Base-by-base conservation (phyloP, 2,329 filamentous ascomycete species). In the Nemania diffusa region DNA sequence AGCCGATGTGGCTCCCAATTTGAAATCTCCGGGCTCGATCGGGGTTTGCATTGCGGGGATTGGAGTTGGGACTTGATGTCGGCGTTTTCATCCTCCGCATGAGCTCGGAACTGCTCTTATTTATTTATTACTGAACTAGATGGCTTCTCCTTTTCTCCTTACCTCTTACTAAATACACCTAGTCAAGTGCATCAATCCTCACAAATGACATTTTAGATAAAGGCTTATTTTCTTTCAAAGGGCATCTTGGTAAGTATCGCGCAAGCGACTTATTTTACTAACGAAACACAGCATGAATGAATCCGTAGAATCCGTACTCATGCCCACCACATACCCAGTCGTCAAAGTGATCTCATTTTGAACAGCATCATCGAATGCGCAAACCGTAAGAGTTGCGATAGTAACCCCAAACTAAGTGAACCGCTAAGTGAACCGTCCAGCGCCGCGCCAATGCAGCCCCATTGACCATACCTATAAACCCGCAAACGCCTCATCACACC, bases 1-100 rank as follows among this genome's bases (percentile, higher is more conserved):
- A 40, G 37, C 11, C 15, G 27, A 53, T n/a, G 26, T 32, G 27
- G 24, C 20, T 26, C 24, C 5, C 53, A n/a, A 34, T 37, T 50
- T n/a, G 7, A 50, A 65, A 69, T n/a, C 63, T 66, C 66, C 66
- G 63, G 50, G 37, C n/a, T 53, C 15, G 40, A 29, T 59, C 66
- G 66, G 66, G 7, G 55, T 63, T 66, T 52, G 52, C 27, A 24
- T 3, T 59, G 50, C 11, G 56, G 56, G 17, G 53, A 37, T 50
- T 67, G 48, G 59, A 37, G 13, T 60, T 27, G 57, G 11, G 57
- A 24, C 40, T 58, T 52, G 46, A 57, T 29, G 8, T 52, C 34
- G 32, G 26, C 32, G 26, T 40, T 34, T 62, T 26, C 20, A 62
- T 55, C 57, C 57, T 62, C 66, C 63, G 58, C 42, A 17, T 20